These are phyloP conservation scores for Vitis rotundifolia DNA, from an alignment of 164 flowering plant genomes.

Conservation along the genomic window DNA sequence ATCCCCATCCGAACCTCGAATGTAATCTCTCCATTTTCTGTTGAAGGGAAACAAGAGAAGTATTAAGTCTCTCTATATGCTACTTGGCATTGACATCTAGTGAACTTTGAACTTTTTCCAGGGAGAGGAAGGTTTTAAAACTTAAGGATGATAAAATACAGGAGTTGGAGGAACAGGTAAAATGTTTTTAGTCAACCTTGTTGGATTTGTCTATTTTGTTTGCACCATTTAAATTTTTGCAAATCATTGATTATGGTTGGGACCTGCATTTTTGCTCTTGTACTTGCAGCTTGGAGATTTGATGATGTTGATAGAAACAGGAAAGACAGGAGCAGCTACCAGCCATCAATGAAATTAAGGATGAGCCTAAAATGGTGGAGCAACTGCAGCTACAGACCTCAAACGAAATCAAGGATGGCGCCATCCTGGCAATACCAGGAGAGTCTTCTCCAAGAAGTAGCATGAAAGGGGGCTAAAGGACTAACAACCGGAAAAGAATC, in stretches of 20 bases:
- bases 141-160: conserved; percentile 62
- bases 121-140: conserved; percentile 44
- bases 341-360: no score
- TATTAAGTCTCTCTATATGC: no score
- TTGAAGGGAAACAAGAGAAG: neutral
- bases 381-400: conserved; percentile 15
- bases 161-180: conserved; percentile 75
- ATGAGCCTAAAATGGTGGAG: no score
- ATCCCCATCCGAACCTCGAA: no score
- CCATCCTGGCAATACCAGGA: no score
- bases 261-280: neutral
- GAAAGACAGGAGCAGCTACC: conserved; percentile 39
- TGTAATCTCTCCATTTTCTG: neutral
- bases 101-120: conserved; percentile 27
- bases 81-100: neutral
- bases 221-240: neutral
- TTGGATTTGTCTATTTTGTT: neutral
- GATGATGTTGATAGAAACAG: conserved; percentile 61
- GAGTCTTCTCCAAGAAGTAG: no score
- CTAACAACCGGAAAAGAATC: no score
- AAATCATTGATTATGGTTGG: no score
- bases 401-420: conserved; percentile 41
- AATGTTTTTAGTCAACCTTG: neutral
- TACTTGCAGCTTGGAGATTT: conserved; percentile 58
- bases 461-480: no score